A percentile compares a stretch with the other conserved stretches of the same genome.
phyloP scores from a whole-genome alignment of 306 rosid genomes.

The Datisca glomerata region DNA sequence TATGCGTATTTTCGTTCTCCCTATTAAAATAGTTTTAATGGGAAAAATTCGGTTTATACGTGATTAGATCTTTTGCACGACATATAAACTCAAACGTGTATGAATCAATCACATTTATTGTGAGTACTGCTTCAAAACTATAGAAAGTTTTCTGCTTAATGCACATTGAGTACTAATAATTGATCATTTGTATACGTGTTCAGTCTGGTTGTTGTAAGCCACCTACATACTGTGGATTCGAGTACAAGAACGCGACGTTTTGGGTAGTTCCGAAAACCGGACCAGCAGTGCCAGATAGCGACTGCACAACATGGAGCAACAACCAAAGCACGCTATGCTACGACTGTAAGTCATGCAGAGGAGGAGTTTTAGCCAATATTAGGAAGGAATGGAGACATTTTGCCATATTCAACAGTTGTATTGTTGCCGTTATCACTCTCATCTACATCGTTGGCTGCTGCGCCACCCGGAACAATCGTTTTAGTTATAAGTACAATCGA shows the following conservation, averaged over 20 bases:
- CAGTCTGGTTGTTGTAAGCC: slow-evolving; percentile 93
- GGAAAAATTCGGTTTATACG: too few relatives aligned
- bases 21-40: too few relatives aligned
- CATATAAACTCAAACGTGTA: too few relatives aligned
- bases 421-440: slow-evolving; percentile 22
- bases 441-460: slow-evolving; percentile 66
- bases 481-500: slow-evolving; percentile 1
- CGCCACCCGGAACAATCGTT: slow-evolving; percentile 40
- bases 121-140: too few relatives aligned
- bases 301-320: slow-evolving; percentile 65
- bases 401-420: slow-evolving; percentile 33
- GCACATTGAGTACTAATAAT: not conserved
- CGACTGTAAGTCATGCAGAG: slow-evolving; percentile 80
- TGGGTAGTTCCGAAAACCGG: slow-evolving; percentile 56
- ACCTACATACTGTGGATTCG: slow-evolving; percentile 52
- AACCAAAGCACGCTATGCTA: slow-evolving; percentile 36
- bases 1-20: too few relatives aligned
- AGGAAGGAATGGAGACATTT: slow-evolving; percentile 50
- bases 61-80: too few relatives aligned
- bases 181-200: not conserved
- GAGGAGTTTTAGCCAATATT: slow-evolving; percentile 58
- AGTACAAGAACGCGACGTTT: slow-evolving; percentile 48
- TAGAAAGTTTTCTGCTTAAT: not conserved
- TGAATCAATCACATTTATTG: too few relatives aligned
- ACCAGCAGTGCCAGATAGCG: slow-evolving; percentile 22